Evolutionary conservation across 1,139 yeast species (phyloP), one percentile per base, ranked within the genome.

Genomic region (Nadsonia commutata): DNA sequence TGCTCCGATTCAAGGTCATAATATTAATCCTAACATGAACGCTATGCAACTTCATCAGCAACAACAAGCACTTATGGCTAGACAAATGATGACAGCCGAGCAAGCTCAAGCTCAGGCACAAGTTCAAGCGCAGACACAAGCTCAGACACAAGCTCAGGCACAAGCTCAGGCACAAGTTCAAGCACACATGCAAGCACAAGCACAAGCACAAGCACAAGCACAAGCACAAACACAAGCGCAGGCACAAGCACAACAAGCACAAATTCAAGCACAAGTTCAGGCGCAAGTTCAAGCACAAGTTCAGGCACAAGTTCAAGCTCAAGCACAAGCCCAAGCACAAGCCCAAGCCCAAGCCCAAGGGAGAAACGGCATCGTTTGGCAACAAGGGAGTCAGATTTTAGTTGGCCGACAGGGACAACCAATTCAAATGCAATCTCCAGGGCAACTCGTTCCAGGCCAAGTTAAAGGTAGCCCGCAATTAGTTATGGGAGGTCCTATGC

Each of bases 401-500:
- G n/a, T n/a, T n/a, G n/a, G n/a, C n/a, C n/a, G n/a, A n/a, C n/a
- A n/a, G n/a, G 42, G 46, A 21, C 43, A 40, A 20, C 23, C 45
- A 33, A 43, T 43, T 23, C 39, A 39, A 21, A 38, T 44, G 40
- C 41, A 40, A 21, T 19, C 44, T 11, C 38, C 42, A n/a, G 31
- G 41, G 9, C 50, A 45, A 37, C 46, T 46, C 38, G 23, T 9
- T 6, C 23, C 9, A 6, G 9, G 9, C 23, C 23, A 21, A 9
- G 23, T 21, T 21, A 21, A 21, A 9, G 23, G 8, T 6, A 21
- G 23, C 23, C 23, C 23, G 6, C 23, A 21, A 9, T 9, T 21
- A 6, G 9, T 21, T 6, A 21, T 21, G 23, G 33, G 42, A 22
- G 45, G 43, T 17, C 50, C 50, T 23, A 56, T 56, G 59, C 58